Base-by-base conservation (phyloP, 2,329 filamentous ascomycete genomes). In the Sporothrix globosa region DNA sequence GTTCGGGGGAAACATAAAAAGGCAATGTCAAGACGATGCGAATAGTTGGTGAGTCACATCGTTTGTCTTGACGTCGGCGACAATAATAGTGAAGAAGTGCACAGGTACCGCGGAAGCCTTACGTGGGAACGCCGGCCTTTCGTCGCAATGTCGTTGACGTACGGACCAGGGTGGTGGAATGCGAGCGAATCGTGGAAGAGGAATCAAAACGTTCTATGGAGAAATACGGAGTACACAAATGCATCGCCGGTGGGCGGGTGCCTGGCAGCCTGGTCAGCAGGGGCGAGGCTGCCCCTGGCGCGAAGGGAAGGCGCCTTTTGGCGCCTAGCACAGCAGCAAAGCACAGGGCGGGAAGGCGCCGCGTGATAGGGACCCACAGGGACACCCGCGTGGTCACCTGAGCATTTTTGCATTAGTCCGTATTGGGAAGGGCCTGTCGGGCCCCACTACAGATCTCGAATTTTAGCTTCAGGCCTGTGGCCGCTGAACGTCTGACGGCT, bases 251-350 rank as follows among this genome's bases (percentile, higher is more conserved):
- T 34, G 39, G 39, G 52, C 53, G 53, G 67, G 39, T 68, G 67
- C 67, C 67, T 69, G 54, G 54, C 50, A 60, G 67, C 67, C 67
- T 69, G 54, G 54, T 68, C 67, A 69, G 67, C 60, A 34, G n/a
- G 58, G 11, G 41, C 41, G 10, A 13, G 41, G 52, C 60, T 65
- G 21, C 41, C 58, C 58, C 41, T 63, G 41, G 58, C 58, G 41
- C 41, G 41, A 30, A 60, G 30, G 11, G 53, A 34, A 56, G 24
- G 34, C 34, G 34, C 34, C 34, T 6, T 9, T 6, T 7, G 34
- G 60, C 41, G 60, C 60, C 56, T 44, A 27, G 44, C 56, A 61
- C 41, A 9, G 4, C 41, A 44, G 14, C 41, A 14, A 3, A 13
- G 4, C 27, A 44, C 56, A 61, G n/a, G n/a, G 30, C 56, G 39